A percentile compares a stretch with the other conserved stretches of the same genome.
Evolutionary conservation across 176 grass and related monocot species (phyloP).

Genomic region (Hyparrhenia diplandra): DNA sequence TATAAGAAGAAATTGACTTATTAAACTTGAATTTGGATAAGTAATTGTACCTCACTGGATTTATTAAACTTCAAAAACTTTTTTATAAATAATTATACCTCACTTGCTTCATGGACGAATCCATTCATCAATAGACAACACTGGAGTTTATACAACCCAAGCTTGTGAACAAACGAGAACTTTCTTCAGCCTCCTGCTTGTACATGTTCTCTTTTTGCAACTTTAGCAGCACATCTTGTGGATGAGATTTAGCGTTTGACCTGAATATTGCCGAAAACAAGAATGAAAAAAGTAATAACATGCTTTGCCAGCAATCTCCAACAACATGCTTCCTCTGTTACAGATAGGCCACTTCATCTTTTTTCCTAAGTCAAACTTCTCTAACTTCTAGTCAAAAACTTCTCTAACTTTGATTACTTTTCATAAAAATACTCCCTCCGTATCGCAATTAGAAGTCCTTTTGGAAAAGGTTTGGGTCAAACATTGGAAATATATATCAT

Average conservation of each 20-base stretch:
- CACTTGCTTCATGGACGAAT: conserved; percentile 78
- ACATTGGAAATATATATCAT: no score
- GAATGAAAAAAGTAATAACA: not conserved
- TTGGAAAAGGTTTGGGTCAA: no score
- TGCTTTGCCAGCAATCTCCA: conserved; percentile 9
- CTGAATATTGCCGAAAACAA: conserved; percentile 41
- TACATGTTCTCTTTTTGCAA: conserved; percentile 62
- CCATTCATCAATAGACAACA: conserved; percentile 97
- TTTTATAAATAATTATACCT: conserved; percentile 62
- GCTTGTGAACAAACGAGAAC: conserved; percentile 80
- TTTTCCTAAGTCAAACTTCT: no score
- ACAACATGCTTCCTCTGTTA: not conserved
- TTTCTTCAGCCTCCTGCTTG: conserved; percentile 74
- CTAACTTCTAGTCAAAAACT: no score
- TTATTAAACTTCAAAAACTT: no score
- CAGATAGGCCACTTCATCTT: not conserved
- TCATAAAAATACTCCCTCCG: no score
- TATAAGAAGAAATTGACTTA: no score
- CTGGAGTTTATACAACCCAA: conserved; percentile 73
- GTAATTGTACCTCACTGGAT: conserved; percentile 48
- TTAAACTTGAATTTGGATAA: conserved; percentile 31
- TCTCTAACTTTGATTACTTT: no score
- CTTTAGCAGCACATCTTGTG: conserved; percentile 83
- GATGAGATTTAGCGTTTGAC: conserved; percentile 87
- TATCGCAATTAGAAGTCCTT: no score